Percentiles rank a stretch among this genome's conserved stretches.
These are phyloP conservation scores for Yarrowia deformans DNA, from an alignment of 805 yeast species.

Conservation along the genomic window DNA sequence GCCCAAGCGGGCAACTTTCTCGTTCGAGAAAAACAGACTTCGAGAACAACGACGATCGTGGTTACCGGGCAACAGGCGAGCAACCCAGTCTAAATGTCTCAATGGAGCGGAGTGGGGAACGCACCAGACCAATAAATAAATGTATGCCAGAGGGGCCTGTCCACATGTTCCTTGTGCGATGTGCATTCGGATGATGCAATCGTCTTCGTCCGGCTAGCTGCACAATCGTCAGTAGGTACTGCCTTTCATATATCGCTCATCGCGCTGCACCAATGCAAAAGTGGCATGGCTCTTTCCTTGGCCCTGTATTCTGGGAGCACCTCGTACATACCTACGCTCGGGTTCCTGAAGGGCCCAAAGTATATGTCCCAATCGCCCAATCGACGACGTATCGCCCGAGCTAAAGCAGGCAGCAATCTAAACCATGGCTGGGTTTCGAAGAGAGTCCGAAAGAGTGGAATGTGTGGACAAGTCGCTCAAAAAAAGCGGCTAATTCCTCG, in stretches of 20 bases:
- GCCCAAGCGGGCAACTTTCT: neutral
- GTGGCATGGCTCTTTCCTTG: constrained; percentile 2
- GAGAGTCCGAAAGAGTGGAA: neutral
- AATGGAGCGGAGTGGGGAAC: neutral
- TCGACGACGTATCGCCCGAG: neutral
- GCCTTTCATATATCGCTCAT: constrained; percentile 11
- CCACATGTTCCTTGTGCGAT: neutral
- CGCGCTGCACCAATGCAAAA: constrained; percentile 5
- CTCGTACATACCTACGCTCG: constrained; percentile 5
- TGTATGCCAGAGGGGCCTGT: neutral
- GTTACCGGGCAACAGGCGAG: constrained; percentile 17
- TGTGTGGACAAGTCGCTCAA: constrained; percentile 9
- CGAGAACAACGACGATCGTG: neutral
- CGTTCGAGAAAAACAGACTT: neutral
- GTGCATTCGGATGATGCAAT: too few relatives aligned
- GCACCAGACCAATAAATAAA: neutral
- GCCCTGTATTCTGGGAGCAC: neutral
- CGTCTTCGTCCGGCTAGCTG: too few relatives aligned
- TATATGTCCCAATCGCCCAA: constrained; percentile 1
- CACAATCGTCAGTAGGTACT: neutral
- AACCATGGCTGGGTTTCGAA: neutral
- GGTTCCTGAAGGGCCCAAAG: constrained; percentile 23
- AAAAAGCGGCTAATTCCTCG: constrained; percentile 18
- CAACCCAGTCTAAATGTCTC: constrained; percentile 23
- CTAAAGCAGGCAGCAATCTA: constrained; percentile 1